Evolutionary conservation across 108 stramenopile species (phyloP).

Genomic region (Pseudonitzschia multiseries): DNA sequence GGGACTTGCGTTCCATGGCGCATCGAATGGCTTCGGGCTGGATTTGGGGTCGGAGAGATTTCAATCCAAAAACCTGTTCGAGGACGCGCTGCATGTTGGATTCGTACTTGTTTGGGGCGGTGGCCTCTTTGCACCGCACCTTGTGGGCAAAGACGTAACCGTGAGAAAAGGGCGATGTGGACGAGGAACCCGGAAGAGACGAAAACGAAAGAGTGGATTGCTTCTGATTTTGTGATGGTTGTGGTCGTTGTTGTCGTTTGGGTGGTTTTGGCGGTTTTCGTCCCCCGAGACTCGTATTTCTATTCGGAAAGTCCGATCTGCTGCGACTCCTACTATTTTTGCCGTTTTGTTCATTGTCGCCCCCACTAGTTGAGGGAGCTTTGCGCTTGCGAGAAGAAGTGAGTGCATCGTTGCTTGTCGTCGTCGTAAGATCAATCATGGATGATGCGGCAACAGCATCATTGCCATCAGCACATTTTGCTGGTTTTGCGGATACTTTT

Average conservation of each 20-base stretch:
- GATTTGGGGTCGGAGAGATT: constrained; percentile 47
- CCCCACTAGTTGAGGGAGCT: neutral
- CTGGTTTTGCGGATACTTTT: neutral
- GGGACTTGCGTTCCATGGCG: constrained; percentile 48
- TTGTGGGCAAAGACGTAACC: constrained; percentile 9
- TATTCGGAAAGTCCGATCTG: neutral
- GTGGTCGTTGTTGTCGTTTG: constrained; percentile 7
- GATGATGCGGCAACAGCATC: neutral
- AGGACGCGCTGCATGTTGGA: constrained; percentile 23
- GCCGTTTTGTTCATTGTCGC: neutral
- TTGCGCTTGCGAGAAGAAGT: constrained; percentile 14
- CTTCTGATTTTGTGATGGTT: constrained; percentile 3
- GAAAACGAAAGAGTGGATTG: constrained; percentile 16
- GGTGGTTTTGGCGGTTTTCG: neutral
- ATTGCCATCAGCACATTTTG: neutral
- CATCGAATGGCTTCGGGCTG: constrained; percentile 61
- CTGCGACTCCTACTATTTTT: constrained; percentile 7
- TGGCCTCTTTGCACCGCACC: no score
- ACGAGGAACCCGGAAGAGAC: neutral
- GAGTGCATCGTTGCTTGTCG: neutral
- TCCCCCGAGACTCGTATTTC: neutral
- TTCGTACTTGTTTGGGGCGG: neutral
- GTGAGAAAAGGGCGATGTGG: neutral
- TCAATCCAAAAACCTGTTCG: constrained; percentile 47
- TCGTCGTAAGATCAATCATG: neutral